These are phyloP conservation scores for Entelexis paramagnoliae DNA, from an alignment of 1,139 yeast genomes.

Conservation along the genomic window DNA sequence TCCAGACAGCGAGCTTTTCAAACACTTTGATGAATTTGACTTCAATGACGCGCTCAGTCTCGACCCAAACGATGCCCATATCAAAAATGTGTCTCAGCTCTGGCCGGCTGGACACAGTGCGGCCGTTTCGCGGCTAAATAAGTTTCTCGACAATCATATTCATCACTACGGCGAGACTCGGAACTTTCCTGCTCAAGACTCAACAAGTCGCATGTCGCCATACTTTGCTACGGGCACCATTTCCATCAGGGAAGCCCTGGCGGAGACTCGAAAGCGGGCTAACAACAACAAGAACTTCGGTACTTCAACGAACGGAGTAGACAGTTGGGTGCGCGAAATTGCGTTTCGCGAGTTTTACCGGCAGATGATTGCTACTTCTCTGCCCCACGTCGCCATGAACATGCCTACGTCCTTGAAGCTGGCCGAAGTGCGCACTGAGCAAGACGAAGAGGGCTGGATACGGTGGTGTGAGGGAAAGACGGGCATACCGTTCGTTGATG, in stretches of 20 bases:
- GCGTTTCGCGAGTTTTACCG: constrained; percentile 52
- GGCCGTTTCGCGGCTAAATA: constrained; percentile 31
- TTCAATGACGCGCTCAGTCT: constrained; percentile 8
- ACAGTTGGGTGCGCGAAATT: constrained; percentile 43
- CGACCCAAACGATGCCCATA: not conserved
- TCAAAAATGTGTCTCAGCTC: constrained; percentile 23
- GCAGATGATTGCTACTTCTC: constrained; percentile 40
- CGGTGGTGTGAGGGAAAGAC: constrained; percentile 46
- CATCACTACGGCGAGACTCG: constrained; percentile 32
- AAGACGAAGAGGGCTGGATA: constrained; percentile 30
- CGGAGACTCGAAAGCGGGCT: constrained; percentile 22
- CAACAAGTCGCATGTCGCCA: constrained; percentile 39
- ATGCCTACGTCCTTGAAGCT: constrained; percentile 38
- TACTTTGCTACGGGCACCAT: constrained; percentile 42
- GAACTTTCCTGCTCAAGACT: constrained; percentile 26
- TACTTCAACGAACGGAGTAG: constrained; percentile 32
- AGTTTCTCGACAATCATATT: constrained; percentile 31
- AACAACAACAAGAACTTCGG: constrained; percentile 27
- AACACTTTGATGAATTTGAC: constrained; percentile 1
- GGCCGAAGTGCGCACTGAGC: constrained; percentile 31
- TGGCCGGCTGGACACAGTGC: constrained; percentile 37
- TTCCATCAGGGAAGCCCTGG: constrained; percentile 37
- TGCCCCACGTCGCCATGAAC: constrained; percentile 43
- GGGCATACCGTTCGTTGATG: constrained; percentile 49
- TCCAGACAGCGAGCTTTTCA: not conserved